Conservation (phyloP, 139 green algal genomes). For the Tetraselmis striata region DNA sequence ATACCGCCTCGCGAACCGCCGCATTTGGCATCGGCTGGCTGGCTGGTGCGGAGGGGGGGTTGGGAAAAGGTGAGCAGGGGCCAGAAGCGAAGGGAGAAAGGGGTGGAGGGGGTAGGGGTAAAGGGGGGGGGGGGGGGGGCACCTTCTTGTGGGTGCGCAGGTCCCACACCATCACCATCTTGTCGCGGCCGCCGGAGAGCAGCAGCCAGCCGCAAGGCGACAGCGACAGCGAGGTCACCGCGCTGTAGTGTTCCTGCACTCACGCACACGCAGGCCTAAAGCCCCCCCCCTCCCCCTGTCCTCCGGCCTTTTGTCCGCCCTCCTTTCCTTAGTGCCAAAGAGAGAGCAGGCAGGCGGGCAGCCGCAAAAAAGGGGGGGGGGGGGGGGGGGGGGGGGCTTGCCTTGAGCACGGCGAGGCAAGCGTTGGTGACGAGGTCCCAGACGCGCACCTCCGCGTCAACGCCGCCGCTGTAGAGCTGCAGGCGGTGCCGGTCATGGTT, state of each 20-base stretch:
- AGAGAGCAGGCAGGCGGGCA: too few species aligned
- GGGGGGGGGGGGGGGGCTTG: background rate
- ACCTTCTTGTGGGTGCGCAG: slow-evolving; percentile 49
- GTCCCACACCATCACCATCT: slow-evolving; percentile 76
- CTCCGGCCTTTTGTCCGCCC: too few species aligned
- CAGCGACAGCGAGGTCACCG: slow-evolving; percentile 72
- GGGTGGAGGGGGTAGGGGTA: too few species aligned
- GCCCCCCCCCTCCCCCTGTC: too few species aligned
- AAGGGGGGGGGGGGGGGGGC: slow-evolving; percentile 24
- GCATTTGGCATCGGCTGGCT: too few species aligned
- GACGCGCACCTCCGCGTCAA: slow-evolving; percentile 68
- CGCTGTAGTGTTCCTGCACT: slow-evolving; percentile 70
- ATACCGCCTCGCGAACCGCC: too few species aligned
- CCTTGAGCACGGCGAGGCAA: slow-evolving; percentile 44
- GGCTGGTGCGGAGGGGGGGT: too few species aligned
- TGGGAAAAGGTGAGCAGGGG: too few species aligned
- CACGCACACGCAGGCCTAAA: too few species aligned
- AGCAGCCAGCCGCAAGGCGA: slow-evolving; percentile 61
- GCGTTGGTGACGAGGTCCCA: slow-evolving; percentile 71
- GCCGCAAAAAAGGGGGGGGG: too few species aligned
- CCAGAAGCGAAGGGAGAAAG: too few species aligned
- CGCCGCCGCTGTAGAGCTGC: slow-evolving; percentile 63
- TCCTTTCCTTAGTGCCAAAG: too few species aligned
- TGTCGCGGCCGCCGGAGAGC: slow-evolving; percentile 52
- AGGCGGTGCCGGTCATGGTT: slow-evolving; percentile 62